phyloP scores from a whole-genome alignment of 768 basidiomycete genomes.

The Symmetrospora coprosmae region DNA sequence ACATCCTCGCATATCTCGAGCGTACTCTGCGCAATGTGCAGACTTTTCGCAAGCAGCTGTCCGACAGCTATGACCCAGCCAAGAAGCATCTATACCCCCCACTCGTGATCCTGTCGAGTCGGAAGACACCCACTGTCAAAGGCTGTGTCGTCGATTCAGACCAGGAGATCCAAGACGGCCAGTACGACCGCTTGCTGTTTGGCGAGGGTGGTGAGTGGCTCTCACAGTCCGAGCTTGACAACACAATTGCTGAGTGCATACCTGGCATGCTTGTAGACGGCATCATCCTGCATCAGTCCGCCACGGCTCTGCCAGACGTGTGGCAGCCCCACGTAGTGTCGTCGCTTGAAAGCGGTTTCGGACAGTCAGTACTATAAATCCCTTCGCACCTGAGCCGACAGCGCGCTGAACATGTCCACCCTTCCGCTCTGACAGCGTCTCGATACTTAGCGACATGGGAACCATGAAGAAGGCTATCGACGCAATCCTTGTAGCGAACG shows the following conservation, averaged over 20 bases:
- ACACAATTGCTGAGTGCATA: neutral
- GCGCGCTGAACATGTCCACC: neutral
- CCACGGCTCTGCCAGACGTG: neutral
- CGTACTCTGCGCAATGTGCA: neutral
- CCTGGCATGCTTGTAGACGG: no score
- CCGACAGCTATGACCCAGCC: conserved; percentile 20
- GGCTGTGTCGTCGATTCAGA: conserved; percentile 19
- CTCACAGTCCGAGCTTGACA: neutral
- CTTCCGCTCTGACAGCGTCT: neutral
- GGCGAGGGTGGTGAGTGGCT: conserved; percentile 19
- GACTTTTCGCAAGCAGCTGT: conserved; percentile 23
- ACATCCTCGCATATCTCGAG: neutral
- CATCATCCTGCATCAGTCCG: conserved; percentile 5
- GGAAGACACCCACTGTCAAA: conserved; percentile 25
- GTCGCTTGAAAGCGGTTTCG: neutral
- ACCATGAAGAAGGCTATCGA: neutral
- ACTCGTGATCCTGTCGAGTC: conserved; percentile 19
- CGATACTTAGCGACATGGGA: neutral
- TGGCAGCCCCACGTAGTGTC: neutral
- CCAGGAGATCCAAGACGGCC: conserved; percentile 13
- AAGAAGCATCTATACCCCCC: conserved; percentile 28
- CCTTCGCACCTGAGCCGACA: neutral
- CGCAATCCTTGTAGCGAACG: neutral
- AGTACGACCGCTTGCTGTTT: conserved; percentile 25
- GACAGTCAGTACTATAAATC: conserved; percentile 4